Evolutionary conservation across 495 filamentous ascomycete species (phyloP).

Genomic region (Neurospora discreta): DNA sequence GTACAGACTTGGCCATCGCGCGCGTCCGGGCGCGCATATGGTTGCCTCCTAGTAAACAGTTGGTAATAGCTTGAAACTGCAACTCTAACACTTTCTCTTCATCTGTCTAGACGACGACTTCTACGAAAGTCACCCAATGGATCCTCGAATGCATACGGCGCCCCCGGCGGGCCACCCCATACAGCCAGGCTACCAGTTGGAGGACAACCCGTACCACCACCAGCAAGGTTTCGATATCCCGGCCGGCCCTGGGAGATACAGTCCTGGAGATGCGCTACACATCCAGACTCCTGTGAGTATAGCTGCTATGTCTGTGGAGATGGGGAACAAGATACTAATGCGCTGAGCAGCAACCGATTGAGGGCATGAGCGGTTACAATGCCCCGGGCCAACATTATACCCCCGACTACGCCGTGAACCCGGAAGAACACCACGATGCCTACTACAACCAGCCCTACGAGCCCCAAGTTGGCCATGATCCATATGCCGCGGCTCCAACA

Average conservation of each 20-base stretch:
- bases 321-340: constrained; percentile 4
- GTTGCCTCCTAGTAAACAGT: background rate
- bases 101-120: constrained; percentile 47
- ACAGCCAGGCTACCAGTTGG: constrained; percentile 56
- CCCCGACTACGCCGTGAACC: constrained; percentile 63
- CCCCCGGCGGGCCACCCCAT: constrained; percentile 45
- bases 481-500: background rate
- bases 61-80: background rate
- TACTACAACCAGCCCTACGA: constrained; percentile 79
- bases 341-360: constrained; percentile 58
- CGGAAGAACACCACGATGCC: constrained; percentile 73
- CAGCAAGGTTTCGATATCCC: constrained; percentile 55
- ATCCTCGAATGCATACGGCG: constrained; percentile 43
- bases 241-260: constrained; percentile 42
- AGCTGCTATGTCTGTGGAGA: background rate
- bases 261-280: constrained; percentile 51
- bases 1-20: background rate
- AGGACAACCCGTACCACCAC: constrained; percentile 51
- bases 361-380: constrained; percentile 61
- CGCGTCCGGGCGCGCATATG: background rate
- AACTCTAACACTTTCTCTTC: constrained; percentile 15
- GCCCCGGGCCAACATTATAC: constrained; percentile 48
- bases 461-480: constrained; percentile 30
- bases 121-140: constrained; percentile 42
- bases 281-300: constrained; percentile 59